Percentiles rank a stretch among this genome's conserved stretches.
Conservation (phyloP, 1,139 yeast species). For the Yamadazyma sp. region DNA sequence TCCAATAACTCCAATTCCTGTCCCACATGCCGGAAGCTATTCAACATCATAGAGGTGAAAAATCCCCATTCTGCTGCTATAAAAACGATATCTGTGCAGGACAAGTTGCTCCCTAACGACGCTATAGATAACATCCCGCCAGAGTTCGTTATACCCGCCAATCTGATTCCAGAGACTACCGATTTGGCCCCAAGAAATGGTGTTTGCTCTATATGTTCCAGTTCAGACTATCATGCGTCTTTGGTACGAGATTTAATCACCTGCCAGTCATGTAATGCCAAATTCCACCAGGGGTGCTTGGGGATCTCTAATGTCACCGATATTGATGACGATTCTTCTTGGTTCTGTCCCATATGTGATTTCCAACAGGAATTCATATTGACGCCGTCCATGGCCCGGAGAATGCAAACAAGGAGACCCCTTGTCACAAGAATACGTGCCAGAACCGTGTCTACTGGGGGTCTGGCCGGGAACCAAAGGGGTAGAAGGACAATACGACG, state of each 20-base stretch:
- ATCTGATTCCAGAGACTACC: slow-evolving; percentile 2
- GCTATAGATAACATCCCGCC: slow-evolving; percentile 42
- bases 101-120: slow-evolving; percentile 33
- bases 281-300: slow-evolving; percentile 38
- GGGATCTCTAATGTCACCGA: slow-evolving; percentile 20
- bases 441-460: neutral
- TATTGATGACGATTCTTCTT: slow-evolving; percentile 17
- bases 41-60: slow-evolving; percentile 27
- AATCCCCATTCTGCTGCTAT: slow-evolving; percentile 3
- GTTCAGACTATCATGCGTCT: slow-evolving; percentile 28
- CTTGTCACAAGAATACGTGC: neutral
- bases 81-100: slow-evolving; percentile 25
- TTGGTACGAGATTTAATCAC: slow-evolving; percentile 21
- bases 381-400: neutral
- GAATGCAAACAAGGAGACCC: neutral
- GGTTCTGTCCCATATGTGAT: slow-evolving; percentile 51
- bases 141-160: slow-evolving; percentile 33
- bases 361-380: slow-evolving; percentile 27
- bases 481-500: neutral
- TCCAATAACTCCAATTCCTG: slow-evolving; percentile 50
- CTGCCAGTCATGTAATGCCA: slow-evolving; percentile 36
- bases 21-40: slow-evolving; percentile 50
- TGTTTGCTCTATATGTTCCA: slow-evolving; percentile 38
- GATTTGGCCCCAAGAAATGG: slow-evolving; percentile 10
- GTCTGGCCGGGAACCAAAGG: neutral